Evolutionary conservation across 148 eudicot species (phyloP), one percentile per base, ranked within the genome.

Genomic region (Beta vulgaris): DNA sequence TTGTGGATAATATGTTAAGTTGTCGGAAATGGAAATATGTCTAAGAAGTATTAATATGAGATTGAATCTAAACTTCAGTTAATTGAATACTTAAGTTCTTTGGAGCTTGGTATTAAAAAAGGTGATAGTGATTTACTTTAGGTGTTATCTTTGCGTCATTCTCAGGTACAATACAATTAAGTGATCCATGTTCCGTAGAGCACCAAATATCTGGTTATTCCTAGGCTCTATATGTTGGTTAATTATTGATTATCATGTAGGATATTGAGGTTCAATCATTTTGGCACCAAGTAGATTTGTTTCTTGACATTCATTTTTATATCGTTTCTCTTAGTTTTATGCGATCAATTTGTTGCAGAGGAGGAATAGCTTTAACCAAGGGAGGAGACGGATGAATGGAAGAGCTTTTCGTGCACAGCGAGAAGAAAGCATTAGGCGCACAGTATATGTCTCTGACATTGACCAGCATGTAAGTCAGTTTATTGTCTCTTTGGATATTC

Each of bases 391-490:
- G 88, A 76, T 79, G 84, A 88, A 76, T 78, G 91, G 87, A 32
- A 85, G 90, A 82, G 73, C 90, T 82, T 85, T 83, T 68, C 87
- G 89, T 76, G 95, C 93, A 73, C 97, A 90, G 81, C 83, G 93
- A 82, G 97, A 90, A 81, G 98, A 90, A 80, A 91, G 97, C 69
- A 78, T 93, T 64, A 88, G 91, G 82, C 87, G 98, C 72, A 93
- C 98, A 3, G 97, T 91, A 37, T 93, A 93, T 86, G 98, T 93
- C 32, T 89, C 95, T 73, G 98, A 93, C 73, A 86, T 93, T 74
- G 93, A 88, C 81, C 93, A 87, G 49, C 87, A 84, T 79, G 98
- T 93, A 85, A 84, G 91, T 73, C 60, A 65, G 53, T 75, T 32
- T 46, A 28, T 31, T 29, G 16, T 48, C 49, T 15, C 6, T 44